phyloP scores from a whole-genome alignment of 768 basidiomycete genomes.

The Coprinopsis strossmayeri region DNA sequence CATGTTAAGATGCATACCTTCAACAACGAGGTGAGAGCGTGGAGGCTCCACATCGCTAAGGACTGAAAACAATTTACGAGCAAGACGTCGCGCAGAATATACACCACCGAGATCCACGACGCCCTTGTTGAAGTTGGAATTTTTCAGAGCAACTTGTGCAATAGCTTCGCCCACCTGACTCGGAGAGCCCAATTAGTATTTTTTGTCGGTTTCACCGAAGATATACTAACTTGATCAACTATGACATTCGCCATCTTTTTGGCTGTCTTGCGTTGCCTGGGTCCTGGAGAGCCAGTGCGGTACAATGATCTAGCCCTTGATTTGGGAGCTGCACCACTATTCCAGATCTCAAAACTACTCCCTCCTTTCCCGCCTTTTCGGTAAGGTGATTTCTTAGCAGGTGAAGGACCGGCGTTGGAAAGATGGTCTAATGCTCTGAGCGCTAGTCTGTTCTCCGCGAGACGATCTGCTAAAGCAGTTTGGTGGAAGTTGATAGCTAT shows the following conservation, averaged over 20 bases:
- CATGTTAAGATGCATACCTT: slow-evolving; percentile 35
- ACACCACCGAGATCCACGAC: slow-evolving; percentile 44
- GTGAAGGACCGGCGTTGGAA: slow-evolving; percentile 54
- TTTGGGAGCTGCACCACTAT: slow-evolving; percentile 9
- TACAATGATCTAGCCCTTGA: slow-evolving; percentile 8
- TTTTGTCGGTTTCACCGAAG: neutral
- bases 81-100: slow-evolving; percentile 59
- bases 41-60: slow-evolving; percentile 56
- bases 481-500: slow-evolving; percentile 80
- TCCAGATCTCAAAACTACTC: slow-evolving; percentile 26
- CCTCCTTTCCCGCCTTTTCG: slow-evolving; percentile 34
- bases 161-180: slow-evolving; percentile 51
- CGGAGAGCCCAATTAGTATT: neutral
- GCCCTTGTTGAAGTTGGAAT: slow-evolving; percentile 51
- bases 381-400: slow-evolving; percentile 31
- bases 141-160: slow-evolving; percentile 64
- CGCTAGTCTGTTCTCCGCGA: slow-evolving; percentile 63
- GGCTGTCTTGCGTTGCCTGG: slow-evolving; percentile 33
- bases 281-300: slow-evolving; percentile 4
- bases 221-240: slow-evolving; percentile 54
- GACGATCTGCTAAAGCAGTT: slow-evolving; percentile 67
- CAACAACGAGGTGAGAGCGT: slow-evolving; percentile 56
- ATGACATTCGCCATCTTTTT: slow-evolving; percentile 59
- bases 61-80: slow-evolving; percentile 59
- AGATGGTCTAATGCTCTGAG: slow-evolving; percentile 65